Conservation (phyloP, 352 stramenopile genomes). For the Pythium brassicae region DNA sequence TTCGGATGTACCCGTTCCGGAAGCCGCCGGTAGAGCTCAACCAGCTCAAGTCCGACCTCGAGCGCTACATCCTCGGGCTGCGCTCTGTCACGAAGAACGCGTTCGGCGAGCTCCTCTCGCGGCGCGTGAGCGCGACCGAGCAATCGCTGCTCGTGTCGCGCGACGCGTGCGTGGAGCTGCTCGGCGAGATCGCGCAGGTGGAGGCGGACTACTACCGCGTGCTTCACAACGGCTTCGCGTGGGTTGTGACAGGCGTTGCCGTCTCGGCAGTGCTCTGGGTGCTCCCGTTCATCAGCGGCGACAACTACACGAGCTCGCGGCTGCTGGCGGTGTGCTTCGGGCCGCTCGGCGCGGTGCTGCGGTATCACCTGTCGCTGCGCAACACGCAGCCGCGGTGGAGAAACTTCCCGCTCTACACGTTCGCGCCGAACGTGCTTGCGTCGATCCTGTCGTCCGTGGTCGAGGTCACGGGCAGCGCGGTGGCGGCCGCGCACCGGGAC, state of each 20-base stretch:
- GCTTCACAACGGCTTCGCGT: slow-evolving; percentile 23
- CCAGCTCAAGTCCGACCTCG: slow-evolving; percentile 49
- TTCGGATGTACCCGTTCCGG: slow-evolving; percentile 37
- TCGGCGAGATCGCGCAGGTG: slow-evolving; percentile 40
- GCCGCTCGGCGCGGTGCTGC: slow-evolving; percentile 51
- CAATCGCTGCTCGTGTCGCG: slow-evolving; percentile 30
- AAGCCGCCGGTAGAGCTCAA: slow-evolving; percentile 41
- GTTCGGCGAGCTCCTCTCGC: slow-evolving; percentile 39
- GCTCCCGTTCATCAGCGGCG: slow-evolving; percentile 36
- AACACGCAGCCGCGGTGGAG: slow-evolving; percentile 46
- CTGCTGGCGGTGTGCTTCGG: slow-evolving; percentile 50
- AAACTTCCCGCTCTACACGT: slow-evolving; percentile 58
- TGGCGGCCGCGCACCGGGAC: slow-evolving; percentile 18
- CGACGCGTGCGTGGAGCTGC: slow-evolving; percentile 38
- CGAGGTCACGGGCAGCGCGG: slow-evolving; percentile 35
- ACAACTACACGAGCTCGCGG: slow-evolving; percentile 46
- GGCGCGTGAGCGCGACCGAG: slow-evolving; percentile 36
- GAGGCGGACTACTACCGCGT: slow-evolving; percentile 42
- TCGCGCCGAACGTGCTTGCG: slow-evolving; percentile 53
- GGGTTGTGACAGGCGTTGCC: slow-evolving; percentile 17
- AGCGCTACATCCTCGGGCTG: slow-evolving; percentile 41
- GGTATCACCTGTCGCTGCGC: slow-evolving; percentile 50
- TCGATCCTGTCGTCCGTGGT: slow-evolving; percentile 44
- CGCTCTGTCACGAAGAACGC: slow-evolving; percentile 37
- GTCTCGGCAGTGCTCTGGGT: slow-evolving; percentile 38